Percentiles rank a stretch among this genome's conserved stretches.
phyloP scores from a whole-genome alignment of 345 rosid genomes.

The Nephelium lappaceum region DNA sequence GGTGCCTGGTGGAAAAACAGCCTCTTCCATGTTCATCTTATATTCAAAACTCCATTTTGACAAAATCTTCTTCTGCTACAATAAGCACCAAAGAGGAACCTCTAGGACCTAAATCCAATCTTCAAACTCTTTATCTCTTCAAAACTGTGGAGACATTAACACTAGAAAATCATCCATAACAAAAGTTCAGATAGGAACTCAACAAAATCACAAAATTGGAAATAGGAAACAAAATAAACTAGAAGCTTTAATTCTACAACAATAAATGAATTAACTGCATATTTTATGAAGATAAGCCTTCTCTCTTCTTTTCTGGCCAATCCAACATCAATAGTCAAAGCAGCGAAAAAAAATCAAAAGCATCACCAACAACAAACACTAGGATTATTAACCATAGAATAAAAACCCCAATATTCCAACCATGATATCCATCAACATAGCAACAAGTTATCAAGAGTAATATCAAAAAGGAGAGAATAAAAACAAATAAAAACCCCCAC shows the following conservation, averaged over 20 bases:
- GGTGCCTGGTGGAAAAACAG: slow-evolving; percentile 43
- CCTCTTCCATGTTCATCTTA: slow-evolving; percentile 56
- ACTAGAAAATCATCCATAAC: slow-evolving; percentile 7
- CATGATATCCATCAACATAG: slow-evolving; percentile 27
- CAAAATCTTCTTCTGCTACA: slow-evolving; percentile 12
- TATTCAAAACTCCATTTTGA: slow-evolving; percentile 16
- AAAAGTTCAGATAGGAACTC: slow-evolving; percentile 13
- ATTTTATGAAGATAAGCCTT: slow-evolving; percentile 20
- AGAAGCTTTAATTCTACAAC: background rate
- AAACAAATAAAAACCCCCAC: slow-evolving; percentile 22
- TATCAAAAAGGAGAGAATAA: background rate
- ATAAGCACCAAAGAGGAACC: background rate
- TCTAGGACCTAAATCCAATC: slow-evolving; percentile 19
- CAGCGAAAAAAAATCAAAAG: background rate
- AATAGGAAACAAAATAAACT: background rate
- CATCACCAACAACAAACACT: slow-evolving; percentile 17
- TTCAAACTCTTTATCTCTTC: slow-evolving; percentile 27
- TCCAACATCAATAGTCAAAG: slow-evolving; percentile 11
- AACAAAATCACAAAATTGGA: slow-evolving; percentile 10
- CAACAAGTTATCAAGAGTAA: slow-evolving; percentile 23
- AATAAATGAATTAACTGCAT: background rate
- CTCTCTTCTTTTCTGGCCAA: slow-evolving; percentile 8
- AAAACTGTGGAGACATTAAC: slow-evolving; percentile 7
- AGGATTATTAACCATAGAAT: slow-evolving; percentile 22
- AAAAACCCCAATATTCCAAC: slow-evolving; percentile 36